Evolutionary conservation across 176 grass and related monocot species (phyloP).

Genomic region (Bolboschoenus planiculmis): DNA sequence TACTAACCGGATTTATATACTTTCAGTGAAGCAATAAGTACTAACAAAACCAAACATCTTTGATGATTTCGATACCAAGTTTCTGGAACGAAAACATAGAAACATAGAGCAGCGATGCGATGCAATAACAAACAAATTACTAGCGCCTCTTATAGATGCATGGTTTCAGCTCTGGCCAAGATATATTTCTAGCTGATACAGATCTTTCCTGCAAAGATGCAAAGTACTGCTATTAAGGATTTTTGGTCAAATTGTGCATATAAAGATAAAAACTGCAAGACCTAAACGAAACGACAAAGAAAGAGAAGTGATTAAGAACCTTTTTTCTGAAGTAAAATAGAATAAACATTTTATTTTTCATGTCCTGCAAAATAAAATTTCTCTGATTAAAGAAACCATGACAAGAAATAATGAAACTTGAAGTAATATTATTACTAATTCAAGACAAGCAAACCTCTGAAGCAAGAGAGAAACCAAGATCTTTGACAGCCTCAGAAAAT

Average conservation of each 20-base stretch:
- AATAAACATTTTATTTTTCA: constrained; percentile 87
- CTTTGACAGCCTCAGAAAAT: constrained; percentile 61
- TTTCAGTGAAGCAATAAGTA: neutral
- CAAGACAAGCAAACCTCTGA: constrained; percentile 52
- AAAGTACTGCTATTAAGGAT: neutral
- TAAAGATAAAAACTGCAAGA: neutral
- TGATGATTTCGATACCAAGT: neutral
- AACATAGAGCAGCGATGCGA: neutral
- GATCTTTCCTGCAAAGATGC: constrained; percentile 45
- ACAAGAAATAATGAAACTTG: constrained; percentile 5
- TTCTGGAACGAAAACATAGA: neutral
- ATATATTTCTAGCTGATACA: constrained; percentile 45
- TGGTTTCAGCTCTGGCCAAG: constrained; percentile 74
- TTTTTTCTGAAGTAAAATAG: constrained; percentile 88
- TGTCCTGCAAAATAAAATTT: constrained; percentile 51
- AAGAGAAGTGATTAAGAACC: constrained; percentile 31
- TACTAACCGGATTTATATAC: neutral
- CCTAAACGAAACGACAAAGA: neutral
- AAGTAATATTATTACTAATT: constrained; percentile 2
- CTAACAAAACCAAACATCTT: neutral
- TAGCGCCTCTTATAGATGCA: constrained; percentile 82
- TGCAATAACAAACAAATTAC: neutral
- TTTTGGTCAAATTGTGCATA: neutral
- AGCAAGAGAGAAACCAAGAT: constrained; percentile 74
- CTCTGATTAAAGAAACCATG: constrained; percentile 12